A percentile compares a stretch with the other conserved stretches of the same genome.
phyloP scores from a whole-genome alignment of 495 filamentous ascomycete species.

The Neurospora sp. region DNA sequence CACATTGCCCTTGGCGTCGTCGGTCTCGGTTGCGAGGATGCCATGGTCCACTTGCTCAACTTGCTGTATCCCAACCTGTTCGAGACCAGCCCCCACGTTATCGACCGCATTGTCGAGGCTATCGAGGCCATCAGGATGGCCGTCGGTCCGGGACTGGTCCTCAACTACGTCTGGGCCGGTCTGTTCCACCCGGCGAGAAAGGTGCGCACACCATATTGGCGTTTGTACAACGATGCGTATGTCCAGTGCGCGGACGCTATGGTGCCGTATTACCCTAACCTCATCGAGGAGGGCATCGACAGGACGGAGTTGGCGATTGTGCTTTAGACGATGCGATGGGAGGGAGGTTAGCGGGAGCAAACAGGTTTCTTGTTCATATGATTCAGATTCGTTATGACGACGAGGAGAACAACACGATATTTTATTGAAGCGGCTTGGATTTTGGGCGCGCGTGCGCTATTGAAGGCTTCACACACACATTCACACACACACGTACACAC shows the following conservation, averaged over 20 bases:
- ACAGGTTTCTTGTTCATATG: background rate
- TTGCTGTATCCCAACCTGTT: slow-evolving; percentile 95
- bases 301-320: slow-evolving; percentile 76
- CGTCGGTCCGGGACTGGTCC: slow-evolving; percentile 76
- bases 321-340: slow-evolving; percentile 39
- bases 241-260: slow-evolving; percentile 88
- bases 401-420: background rate
- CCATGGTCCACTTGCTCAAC: slow-evolving; percentile 95
- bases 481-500: background rate
- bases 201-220: slow-evolving; percentile 86
- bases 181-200: slow-evolving; percentile 95
- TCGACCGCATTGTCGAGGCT: slow-evolving; percentile 92
- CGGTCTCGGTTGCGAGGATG: slow-evolving; percentile 95
- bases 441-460: background rate
- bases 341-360: background rate
- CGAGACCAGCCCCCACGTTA: slow-evolving; percentile 97
- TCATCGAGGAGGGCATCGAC: slow-evolving; percentile 65
- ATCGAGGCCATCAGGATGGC: slow-evolving; percentile 95
- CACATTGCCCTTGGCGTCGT: slow-evolving; percentile 94
- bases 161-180: slow-evolving; percentile 97
- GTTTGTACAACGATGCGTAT: slow-evolving; percentile 95
- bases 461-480: background rate
- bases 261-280: slow-evolving; percentile 85
- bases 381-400: background rate
- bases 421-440: background rate